A percentile compares a stretch with the other conserved stretches of the same genome.
Conservation (phyloP, 257 asterid species). For the Verbascum thapsus region DNA sequence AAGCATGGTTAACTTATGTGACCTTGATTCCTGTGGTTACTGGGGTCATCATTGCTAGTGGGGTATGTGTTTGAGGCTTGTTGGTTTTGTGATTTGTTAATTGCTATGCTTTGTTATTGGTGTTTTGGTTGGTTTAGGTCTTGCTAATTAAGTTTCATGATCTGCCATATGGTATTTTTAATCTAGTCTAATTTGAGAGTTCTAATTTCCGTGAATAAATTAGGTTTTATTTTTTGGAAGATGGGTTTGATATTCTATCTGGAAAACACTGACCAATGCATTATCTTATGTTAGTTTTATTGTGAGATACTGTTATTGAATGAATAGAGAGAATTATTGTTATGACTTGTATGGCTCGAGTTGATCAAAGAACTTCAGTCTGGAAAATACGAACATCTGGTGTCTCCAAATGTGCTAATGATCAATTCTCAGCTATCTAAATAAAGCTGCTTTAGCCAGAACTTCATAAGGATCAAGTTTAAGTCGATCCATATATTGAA, state of each 20-base stretch:
- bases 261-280: neutral
- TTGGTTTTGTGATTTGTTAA: neutral
- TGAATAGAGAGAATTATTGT: neutral
- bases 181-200: slow-evolving; percentile 13
- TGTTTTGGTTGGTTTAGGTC: slow-evolving; percentile 8
- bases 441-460: neutral
- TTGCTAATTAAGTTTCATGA: slow-evolving; percentile 19
- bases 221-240: slow-evolving; percentile 13
- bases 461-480: neutral
- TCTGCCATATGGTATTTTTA: slow-evolving; percentile 3
- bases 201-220: neutral
- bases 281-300: slow-evolving; percentile 18
- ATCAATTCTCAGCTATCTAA: neutral
- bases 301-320: neutral
- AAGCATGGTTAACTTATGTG: slow-evolving; percentile 76
- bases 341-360: neutral
- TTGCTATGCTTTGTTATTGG: slow-evolving; percentile 6
- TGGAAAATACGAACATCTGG: neutral
- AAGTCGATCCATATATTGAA: neutral
- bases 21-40: slow-evolving; percentile 78
- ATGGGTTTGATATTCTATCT: neutral
- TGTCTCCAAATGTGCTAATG: neutral
- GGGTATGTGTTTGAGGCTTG: slow-evolving; percentile 49
- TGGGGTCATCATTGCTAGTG: slow-evolving; percentile 81
- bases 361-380: slow-evolving; percentile 7